A percentile compares a stretch with the other conserved stretches of the same genome.
Evolutionary conservation across 208 protist genomes (phyloP).

Genomic region (Leishmania lainsoni): DNA sequence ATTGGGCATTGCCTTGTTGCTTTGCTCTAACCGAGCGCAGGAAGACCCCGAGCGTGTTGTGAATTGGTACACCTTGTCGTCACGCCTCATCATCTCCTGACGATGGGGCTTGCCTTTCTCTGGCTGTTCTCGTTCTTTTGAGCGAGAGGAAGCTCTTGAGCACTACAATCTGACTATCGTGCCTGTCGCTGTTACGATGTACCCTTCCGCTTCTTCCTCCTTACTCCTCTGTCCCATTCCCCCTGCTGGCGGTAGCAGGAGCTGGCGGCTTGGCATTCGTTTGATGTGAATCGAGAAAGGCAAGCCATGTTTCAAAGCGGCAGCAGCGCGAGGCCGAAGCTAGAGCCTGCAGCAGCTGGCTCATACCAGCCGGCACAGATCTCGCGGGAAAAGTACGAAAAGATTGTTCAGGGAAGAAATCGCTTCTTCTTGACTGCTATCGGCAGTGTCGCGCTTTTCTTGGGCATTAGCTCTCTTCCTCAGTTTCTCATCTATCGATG

Average conservation of each 20-base stretch:
- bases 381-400: conserved; percentile 79
- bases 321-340: conserved; percentile 14
- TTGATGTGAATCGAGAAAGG: neutral
- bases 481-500: conserved; percentile 64
- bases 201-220: neutral
- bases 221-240: neutral
- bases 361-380: conserved; percentile 55
- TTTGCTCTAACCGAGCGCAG: neutral
- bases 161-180: neutral
- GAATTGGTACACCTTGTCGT: neutral
- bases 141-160: neutral
- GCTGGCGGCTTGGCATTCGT: neutral
- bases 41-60: no score
- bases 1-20: neutral
- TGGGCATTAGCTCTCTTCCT: conserved; percentile 48
- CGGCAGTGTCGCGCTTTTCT: conserved; percentile 39
- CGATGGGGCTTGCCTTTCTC: neutral
- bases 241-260: neutral
- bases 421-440: conserved; percentile 64
- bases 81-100: neutral
- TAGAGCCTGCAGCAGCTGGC: conserved; percentile 18
- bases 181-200: neutral
- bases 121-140: neutral
- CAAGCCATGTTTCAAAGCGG: conserved; percentile 16
- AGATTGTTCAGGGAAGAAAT: conserved; percentile 66